Percentiles rank a stretch among this genome's conserved stretches.
Conservation (phyloP, 2,329 filamentous ascomycete species). For the Xylariales sp. region DNA sequence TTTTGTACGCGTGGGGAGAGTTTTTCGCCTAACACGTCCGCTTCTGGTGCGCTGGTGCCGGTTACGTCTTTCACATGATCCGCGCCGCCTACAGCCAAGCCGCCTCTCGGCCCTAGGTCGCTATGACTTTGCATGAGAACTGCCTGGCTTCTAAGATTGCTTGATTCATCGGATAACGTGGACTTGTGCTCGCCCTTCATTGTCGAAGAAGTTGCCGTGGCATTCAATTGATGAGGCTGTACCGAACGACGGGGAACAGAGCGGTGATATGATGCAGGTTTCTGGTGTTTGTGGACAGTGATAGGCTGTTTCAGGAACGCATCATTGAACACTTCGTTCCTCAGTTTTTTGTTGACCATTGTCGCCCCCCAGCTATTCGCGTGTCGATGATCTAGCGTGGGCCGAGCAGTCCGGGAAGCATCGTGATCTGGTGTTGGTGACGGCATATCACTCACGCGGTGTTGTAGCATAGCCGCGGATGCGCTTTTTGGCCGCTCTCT, state of each 20-base stretch:
- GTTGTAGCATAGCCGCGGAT: slow-evolving; percentile 49
- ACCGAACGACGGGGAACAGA: slow-evolving; percentile 67
- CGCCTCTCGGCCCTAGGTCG: slow-evolving; percentile 49
- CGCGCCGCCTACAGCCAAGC: slow-evolving; percentile 51
- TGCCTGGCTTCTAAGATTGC: slow-evolving; percentile 43
- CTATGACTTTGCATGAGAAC: slow-evolving; percentile 50
- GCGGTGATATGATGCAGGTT: slow-evolving; percentile 70
- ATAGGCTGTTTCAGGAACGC: slow-evolving; percentile 89
- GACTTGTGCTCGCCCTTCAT: slow-evolving; percentile 29
- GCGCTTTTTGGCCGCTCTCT: slow-evolving; percentile 53
- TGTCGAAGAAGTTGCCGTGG: slow-evolving; percentile 49
- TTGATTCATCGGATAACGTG: slow-evolving; percentile 31
- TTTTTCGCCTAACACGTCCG: slow-evolving; percentile 63
- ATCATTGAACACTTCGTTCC: slow-evolving; percentile 92
- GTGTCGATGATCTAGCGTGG: slow-evolving; percentile 64
- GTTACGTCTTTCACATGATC: slow-evolving; percentile 65
- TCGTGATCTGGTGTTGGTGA: slow-evolving; percentile 31
- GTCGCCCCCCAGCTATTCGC: slow-evolving; percentile 88
- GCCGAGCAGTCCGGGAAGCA: slow-evolving; percentile 46
- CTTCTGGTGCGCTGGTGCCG: slow-evolving; percentile 73
- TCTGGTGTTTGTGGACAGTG: slow-evolving; percentile 80
- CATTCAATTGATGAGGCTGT: slow-evolving; percentile 59
- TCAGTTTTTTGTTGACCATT: slow-evolving; percentile 85
- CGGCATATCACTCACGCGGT: slow-evolving; percentile 39
- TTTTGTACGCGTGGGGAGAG: slow-evolving; percentile 61